Base-by-base conservation (phyloP, 805 yeast genomes). In the Yarrowia sp. region DNA sequence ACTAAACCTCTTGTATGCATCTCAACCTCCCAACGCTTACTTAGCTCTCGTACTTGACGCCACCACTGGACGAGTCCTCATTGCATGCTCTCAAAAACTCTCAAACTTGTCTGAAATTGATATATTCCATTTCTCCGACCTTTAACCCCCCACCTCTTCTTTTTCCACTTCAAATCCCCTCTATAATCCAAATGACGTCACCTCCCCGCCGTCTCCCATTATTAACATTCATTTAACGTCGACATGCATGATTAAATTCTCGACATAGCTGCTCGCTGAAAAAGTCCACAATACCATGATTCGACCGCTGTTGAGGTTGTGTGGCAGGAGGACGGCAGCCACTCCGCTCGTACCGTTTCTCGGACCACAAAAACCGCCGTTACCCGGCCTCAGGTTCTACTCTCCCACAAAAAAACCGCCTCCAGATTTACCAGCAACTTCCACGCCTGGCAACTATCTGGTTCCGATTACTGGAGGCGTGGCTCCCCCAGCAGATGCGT, bases 351-450 rank as follows among this genome's bases (percentile, higher is more conserved):
- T 44, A n/a, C 12, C 49, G 49, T 17, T 17, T 1, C 10, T 13
- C 5, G 19, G 43, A 17, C 19, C 46, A 4, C 24, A 12, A 10
- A 17, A 9, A 42, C 17, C 0, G 46, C 20, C 46, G 24, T 17
- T 42, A 14, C 34, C 33, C 33, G 9, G 5, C 42, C n/a, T 33
- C 14, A 3, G 30, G 1, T 19, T 8, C 14, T 52, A 52, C 15
- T 52, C 58, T 0, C 58, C 58, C 19, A 19, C 58, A 3, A 52
- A 52, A 52, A 52, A 52, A 9, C 58, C 58, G 17, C 58, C 58
- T 12, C 17, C 55, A n/a, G 24, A 17, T 7, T 9, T 36, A 10
- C 56, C 40, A 9, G 19, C 38, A 15, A n/a, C 55, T 13, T 7
- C 55, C 8, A n/a, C 39, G 30, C 40, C 55, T 33, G 58, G 58